Conservation (phyloP, 2,329 filamentous ascomycete genomes). For the Sarocladium strictum region DNA sequence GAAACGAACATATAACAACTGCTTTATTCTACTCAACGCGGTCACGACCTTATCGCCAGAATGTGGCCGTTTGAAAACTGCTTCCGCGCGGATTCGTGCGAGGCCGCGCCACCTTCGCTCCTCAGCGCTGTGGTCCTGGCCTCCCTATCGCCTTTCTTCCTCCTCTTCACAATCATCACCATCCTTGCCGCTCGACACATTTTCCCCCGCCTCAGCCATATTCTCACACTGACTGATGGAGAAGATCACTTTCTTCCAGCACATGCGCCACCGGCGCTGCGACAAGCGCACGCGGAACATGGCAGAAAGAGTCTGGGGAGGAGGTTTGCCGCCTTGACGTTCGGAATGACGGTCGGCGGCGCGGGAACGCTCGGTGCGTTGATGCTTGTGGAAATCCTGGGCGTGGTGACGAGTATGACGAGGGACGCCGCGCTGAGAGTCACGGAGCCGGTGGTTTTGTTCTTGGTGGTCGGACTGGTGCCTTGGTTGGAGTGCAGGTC, state of each 20-base stretch:
- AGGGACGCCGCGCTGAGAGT: conserved; percentile 61
- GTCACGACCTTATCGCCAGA: too few relatives aligned
- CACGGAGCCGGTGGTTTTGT: conserved; percentile 66
- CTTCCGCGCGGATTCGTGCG: conserved; percentile 48
- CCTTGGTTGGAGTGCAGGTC: conserved; percentile 75
- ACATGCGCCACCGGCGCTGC: conserved; percentile 53
- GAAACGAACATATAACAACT: too few relatives aligned
- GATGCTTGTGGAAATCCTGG: conserved; percentile 78
- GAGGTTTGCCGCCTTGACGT: conserved; percentile 55
- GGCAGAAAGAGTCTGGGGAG: conserved; percentile 44
- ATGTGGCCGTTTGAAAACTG: conserved; percentile 45
- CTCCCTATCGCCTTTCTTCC: conserved; percentile 63
- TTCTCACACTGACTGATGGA: conserved; percentile 41
- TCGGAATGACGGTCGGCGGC: conserved; percentile 70
- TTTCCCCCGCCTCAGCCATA: conserved; percentile 56
- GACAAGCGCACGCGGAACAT: conserved; percentile 54
- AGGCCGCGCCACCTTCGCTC: conserved; percentile 34
- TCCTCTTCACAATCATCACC: conserved; percentile 61
- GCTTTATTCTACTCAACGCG: too few relatives aligned
- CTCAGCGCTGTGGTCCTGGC: conserved; percentile 42
- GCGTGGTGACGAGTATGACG: conserved; percentile 62
- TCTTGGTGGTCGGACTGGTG: conserved; percentile 58
- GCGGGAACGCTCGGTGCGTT: conserved; percentile 73
- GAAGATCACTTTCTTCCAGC: conserved; percentile 57
- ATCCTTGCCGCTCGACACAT: conserved; percentile 60